phyloP scores from a whole-genome alignment of 2,329 filamentous ascomycete species.

The Diaporthe eres region DNA sequence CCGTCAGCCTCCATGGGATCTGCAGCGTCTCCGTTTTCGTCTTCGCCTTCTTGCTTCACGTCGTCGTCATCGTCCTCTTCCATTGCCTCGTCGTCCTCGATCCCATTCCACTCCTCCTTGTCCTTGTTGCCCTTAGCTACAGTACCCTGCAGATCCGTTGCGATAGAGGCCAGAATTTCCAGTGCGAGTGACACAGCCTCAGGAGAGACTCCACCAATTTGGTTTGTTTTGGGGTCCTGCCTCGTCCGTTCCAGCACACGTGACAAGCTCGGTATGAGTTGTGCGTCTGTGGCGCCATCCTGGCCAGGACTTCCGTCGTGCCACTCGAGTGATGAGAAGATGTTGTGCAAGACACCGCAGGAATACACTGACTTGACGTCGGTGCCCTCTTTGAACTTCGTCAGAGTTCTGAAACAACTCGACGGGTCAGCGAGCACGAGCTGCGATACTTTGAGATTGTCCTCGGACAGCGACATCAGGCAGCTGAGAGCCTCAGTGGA shows the following conservation, averaged over 20 bases:
- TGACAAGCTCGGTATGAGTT: constrained; percentile 62
- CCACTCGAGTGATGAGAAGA: constrained; percentile 69
- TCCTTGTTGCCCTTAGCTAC: constrained; percentile 60
- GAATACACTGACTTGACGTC: constrained; percentile 67
- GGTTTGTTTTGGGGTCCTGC: constrained; percentile 44
- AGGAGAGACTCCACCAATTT: constrained; percentile 54
- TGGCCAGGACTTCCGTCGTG: constrained; percentile 64
- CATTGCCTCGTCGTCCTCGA: constrained; percentile 58
- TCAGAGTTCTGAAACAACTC: constrained; percentile 64
- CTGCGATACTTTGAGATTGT: constrained; percentile 68
- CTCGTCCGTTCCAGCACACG: constrained; percentile 54
- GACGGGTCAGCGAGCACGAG: constrained; percentile 65
- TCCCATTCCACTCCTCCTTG: constrained; percentile 57
- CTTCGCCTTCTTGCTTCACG: constrained; percentile 41
- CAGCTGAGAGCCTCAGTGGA: constrained; percentile 67
- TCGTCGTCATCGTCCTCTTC: constrained; percentile 48
- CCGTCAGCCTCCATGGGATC: constrained; percentile 53
- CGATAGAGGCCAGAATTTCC: constrained; percentile 75
- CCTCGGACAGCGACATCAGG: constrained; percentile 71
- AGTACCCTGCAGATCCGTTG: constrained; percentile 69
- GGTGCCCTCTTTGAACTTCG: constrained; percentile 62
- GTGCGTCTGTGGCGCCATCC: constrained; percentile 64
- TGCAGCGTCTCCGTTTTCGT: constrained; percentile 39
- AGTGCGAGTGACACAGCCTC: constrained; percentile 69
- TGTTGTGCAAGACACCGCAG: constrained; percentile 74